Evolutionary conservation across 2,329 filamentous ascomycete genomes (phyloP).

Genomic region (Diaporthe humulicola): DNA sequence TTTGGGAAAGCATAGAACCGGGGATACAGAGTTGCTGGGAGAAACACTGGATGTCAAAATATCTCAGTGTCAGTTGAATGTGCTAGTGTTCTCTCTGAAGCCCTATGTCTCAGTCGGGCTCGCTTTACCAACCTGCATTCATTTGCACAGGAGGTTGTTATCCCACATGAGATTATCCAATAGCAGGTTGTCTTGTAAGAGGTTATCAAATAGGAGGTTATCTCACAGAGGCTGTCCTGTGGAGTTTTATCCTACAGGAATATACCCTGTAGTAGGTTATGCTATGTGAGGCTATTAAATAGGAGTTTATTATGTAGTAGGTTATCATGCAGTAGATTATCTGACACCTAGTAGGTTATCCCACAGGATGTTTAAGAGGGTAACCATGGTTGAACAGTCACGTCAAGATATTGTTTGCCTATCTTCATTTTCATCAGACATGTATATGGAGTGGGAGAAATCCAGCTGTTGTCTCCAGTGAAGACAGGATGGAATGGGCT

Average conservation of each 20-base stretch:
- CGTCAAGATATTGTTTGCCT: background rate
- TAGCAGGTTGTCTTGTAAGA: too few relatives aligned
- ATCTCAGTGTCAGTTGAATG: background rate
- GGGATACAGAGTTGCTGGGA: background rate
- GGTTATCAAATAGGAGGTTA: too few relatives aligned
- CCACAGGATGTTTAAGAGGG: background rate
- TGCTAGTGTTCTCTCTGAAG: background rate
- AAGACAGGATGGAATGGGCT: background rate
- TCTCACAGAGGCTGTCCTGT: too few relatives aligned
- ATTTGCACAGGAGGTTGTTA: too few relatives aligned
- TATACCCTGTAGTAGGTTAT: too few relatives aligned
- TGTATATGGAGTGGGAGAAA: background rate
- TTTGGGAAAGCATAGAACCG: background rate
- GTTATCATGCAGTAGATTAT: background rate
- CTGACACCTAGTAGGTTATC: background rate
- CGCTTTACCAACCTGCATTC: too few relatives aligned
- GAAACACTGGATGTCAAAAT: background rate
- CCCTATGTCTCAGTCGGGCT: too few relatives aligned
- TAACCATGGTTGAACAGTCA: background rate
- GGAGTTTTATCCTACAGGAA: too few relatives aligned
- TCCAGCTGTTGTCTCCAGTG: background rate
- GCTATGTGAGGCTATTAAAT: too few relatives aligned
- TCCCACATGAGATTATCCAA: too few relatives aligned
- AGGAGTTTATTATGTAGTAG: too few relatives aligned
- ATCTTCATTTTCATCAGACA: background rate